Base-by-base conservation (phyloP, 345 rosid genomes). In the Tarenaya hassleriana region DNA sequence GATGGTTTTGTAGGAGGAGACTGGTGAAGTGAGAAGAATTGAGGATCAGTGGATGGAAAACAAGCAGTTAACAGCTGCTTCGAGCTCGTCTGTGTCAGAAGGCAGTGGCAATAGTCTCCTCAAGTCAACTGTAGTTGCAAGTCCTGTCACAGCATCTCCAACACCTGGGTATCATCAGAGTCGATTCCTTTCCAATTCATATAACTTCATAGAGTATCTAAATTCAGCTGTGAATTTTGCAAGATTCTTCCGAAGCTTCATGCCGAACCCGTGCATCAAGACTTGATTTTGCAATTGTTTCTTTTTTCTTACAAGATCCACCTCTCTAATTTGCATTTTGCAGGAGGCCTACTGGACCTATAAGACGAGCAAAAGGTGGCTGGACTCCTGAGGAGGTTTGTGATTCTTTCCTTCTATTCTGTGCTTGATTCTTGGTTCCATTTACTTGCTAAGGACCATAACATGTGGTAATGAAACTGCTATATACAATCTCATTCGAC, bases 311-410 rank as follows among this genome's bases (percentile, higher is more conserved):
- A 37, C 34, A 35, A 39, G 40, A 43, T 40, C 16, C 61, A 47
- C 65, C 57, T 32, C 51, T 52, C 54, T 33, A 42, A 13, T 43
- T 64, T 48, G 31, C 18, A 47, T 10, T 50, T 11, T 75, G 66
- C 64, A 94, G 99, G 83, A 85, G 99, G 73, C 86, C 83, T 24
- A 85, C 79, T 16, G 99, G 99, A 8, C 99, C 95, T 50, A 83
- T 94, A 37, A 80, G 99, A 74, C 82, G 95, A 46, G 95, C 99
- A 2, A 94, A 88, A 70, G 97, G 99, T 10, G 99, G 97, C 39
- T 94, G 95, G 98, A 91, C 97, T 58, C 91, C 79, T 0, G 85
- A 82, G 75, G 99, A 88, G 91, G 97, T 88, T 52, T 35, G 56
- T 13, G 53, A 1, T 19, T 66, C 59, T 32, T 59, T 33, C 50